These are phyloP conservation scores for Filobasidium floriforme DNA, from an alignment of 768 basidiomycete genomes.

Conservation along the genomic window DNA sequence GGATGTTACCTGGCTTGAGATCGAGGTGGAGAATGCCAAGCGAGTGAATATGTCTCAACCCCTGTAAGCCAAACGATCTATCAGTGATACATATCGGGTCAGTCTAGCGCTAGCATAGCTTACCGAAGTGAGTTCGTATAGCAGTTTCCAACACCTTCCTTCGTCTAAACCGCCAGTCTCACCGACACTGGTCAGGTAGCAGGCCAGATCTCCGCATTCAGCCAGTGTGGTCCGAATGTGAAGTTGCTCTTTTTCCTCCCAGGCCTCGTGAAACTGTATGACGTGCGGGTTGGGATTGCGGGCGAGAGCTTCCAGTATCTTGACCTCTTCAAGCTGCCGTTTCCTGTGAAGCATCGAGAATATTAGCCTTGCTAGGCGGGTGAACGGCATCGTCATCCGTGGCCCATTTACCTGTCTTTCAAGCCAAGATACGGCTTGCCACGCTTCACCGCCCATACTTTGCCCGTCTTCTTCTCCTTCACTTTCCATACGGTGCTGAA, in stretches of 20 bases:
- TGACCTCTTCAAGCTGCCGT: conserved; percentile 88
- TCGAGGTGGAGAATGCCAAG: conserved; percentile 89
- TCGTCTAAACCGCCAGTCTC: conserved; percentile 74
- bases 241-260: conserved; percentile 86
- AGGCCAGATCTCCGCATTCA: conserved; percentile 79
- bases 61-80: conserved; percentile 49
- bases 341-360: conserved; percentile 25
- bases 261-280: conserved; percentile 81
- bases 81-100: not conserved
- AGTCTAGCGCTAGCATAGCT: conserved; percentile 43
- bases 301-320: conserved; percentile 70
- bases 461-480: conserved; percentile 49
- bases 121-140: conserved; percentile 82
- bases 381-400: not conserved
- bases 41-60: conserved; percentile 82
- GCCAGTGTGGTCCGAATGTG: conserved; percentile 86
- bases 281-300: conserved; percentile 56
- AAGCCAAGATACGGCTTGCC: conserved; percentile 77
- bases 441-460: conserved; percentile 79
- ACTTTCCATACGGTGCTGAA: conserved; percentile 77
- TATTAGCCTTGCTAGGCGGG: not conserved
- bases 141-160: conserved; percentile 91
- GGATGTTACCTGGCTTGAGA: conserved; percentile 94
- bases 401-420: conserved; percentile 68
- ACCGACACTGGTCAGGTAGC: conserved; percentile 86